phyloP scores from a whole-genome alignment of 2,329 filamentous ascomycete species.

The Trichoderma semiorbis region DNA sequence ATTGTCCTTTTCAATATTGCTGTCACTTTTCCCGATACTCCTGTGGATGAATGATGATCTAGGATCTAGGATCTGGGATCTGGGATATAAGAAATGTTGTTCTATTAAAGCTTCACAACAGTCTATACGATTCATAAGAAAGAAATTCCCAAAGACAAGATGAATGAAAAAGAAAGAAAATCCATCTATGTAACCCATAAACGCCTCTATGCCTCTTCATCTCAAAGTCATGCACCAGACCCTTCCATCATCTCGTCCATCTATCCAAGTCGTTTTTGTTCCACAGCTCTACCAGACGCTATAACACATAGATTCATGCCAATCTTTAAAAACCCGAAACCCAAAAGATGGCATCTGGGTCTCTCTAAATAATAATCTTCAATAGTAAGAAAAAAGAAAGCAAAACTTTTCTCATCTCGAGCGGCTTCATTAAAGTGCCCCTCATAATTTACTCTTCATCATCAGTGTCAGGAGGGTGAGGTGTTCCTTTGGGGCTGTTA shows the following conservation, averaged over 20 bases:
- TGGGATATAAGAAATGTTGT: not conserved
- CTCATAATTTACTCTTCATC: slow-evolving; percentile 50
- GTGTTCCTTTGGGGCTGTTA: slow-evolving; percentile 80
- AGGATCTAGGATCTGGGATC: not conserved
- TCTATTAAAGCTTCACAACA: not conserved
- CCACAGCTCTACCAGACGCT: not conserved
- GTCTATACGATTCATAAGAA: not conserved
- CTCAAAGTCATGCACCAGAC: not conserved
- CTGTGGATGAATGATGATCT: not conserved
- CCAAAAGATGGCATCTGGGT: not conserved
- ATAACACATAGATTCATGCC: not conserved
- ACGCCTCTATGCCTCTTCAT: slow-evolving; percentile 22
- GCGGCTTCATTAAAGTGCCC: not conserved
- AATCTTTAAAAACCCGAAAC: not conserved
- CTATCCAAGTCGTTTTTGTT: not conserved
- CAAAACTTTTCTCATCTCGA: not conserved
- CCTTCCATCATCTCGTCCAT: not conserved
- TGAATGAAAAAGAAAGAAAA: not conserved
- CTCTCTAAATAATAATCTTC: not conserved
- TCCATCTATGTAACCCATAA: slow-evolving; percentile 14
- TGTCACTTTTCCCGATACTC: not conserved
- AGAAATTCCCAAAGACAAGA: not conserved
- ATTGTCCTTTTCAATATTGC: not conserved
- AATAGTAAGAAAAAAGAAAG: not conserved
- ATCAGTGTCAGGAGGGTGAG: slow-evolving; percentile 72